Conservation (phyloP, 257 asterid species). For the Parsonsia alboflavescens region DNA sequence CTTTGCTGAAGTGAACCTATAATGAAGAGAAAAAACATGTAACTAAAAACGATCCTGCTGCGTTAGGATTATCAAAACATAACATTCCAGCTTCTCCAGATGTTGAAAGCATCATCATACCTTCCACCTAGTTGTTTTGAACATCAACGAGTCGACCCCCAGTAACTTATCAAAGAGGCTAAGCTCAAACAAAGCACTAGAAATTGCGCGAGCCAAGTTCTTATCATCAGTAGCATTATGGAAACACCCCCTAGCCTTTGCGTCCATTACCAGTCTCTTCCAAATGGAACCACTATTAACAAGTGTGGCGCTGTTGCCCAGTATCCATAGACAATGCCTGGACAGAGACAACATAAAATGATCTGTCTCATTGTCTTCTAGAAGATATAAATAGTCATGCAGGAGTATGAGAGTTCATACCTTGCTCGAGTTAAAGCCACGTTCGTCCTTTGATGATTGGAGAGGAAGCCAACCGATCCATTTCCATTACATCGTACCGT, state of each 20-base stretch:
- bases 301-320: slow-evolving; percentile 59
- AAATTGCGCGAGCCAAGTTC: slow-evolving; percentile 40
- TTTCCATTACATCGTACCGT: slow-evolving; percentile 59
- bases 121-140: slow-evolving; percentile 24
- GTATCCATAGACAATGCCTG: slow-evolving; percentile 69
- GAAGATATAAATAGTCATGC: too few species aligned
- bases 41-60: too few species aligned
- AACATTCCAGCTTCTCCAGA: too few species aligned
- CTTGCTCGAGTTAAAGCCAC: slow-evolving; percentile 78
- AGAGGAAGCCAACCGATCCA: slow-evolving; percentile 69
- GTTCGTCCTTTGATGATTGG: slow-evolving; percentile 50
- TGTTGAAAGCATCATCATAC: not conserved
- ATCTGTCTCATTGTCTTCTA: too few species aligned
- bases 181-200: slow-evolving; percentile 31
- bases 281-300: slow-evolving; percentile 54
- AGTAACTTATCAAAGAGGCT: slow-evolving; percentile 33
- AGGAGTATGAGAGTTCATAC: slow-evolving; percentile 21
- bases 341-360: not conserved
- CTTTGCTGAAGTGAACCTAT: slow-evolving; percentile 37
- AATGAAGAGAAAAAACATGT: too few species aligned
- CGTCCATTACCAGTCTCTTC: slow-evolving; percentile 48
- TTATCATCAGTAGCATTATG: slow-evolving; percentile 40
- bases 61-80: too few species aligned
- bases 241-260: slow-evolving; percentile 54
- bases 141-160: slow-evolving; percentile 24